Evolutionary conservation across 345 rosid species (phyloP).

Genomic region (Acer yangbiense): DNA sequence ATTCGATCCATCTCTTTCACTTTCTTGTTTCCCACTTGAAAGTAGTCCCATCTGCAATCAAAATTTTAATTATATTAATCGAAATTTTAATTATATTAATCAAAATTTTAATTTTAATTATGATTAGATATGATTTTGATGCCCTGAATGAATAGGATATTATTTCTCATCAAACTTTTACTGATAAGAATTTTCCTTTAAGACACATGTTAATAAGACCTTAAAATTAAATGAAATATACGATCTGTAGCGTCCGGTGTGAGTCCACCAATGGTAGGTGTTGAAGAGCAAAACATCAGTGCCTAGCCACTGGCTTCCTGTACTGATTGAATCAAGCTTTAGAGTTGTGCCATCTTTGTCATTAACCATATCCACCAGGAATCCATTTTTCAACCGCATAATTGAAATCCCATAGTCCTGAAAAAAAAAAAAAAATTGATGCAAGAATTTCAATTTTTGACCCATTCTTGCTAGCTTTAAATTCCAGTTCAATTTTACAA

Average conservation of each 20-base stretch:
- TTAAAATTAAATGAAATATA: constrained; percentile 1
- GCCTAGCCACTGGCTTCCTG: constrained; percentile 48
- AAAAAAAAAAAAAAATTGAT: background rate
- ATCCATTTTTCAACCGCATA: constrained; percentile 46
- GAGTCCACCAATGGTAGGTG: constrained; percentile 72
- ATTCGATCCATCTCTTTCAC: constrained; percentile 59
- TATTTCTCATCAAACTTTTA: no score
- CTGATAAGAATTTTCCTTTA: no score
- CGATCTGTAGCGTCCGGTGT: constrained; percentile 44
- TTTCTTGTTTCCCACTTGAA: constrained; percentile 46
- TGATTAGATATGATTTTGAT: no score
- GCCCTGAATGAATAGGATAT: no score
- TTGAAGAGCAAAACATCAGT: constrained; percentile 63
- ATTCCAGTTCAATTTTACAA: no score
- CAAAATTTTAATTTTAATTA: no score
- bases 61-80: background rate
- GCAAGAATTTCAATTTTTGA: no score
- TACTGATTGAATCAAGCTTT: constrained; percentile 58
- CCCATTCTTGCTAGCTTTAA: no score
- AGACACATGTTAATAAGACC: no score
- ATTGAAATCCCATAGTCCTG: constrained; percentile 53
- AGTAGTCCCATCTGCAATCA: constrained; percentile 62
- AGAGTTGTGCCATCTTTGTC: constrained; percentile 49
- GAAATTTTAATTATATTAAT: no score
- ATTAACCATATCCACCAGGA: constrained; percentile 48